These are phyloP conservation scores for Lipomyces orientalis DNA, from an alignment of 805 yeast genomes.

Conservation along the genomic window DNA sequence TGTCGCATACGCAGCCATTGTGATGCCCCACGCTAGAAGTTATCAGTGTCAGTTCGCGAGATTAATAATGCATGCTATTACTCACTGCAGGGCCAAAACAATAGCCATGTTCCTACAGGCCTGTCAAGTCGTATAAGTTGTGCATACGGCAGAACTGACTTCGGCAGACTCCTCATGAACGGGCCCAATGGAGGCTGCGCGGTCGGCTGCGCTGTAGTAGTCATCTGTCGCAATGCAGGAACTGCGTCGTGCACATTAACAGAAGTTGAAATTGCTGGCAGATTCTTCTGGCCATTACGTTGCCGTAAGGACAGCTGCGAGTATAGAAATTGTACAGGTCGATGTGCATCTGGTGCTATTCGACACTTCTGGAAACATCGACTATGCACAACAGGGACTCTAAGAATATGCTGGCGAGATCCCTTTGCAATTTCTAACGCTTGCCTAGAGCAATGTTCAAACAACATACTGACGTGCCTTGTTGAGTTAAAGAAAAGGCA, in stretches of 20 bases:
- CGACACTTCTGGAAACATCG: neutral
- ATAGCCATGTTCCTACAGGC: slow-evolving; percentile 92
- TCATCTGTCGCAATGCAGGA: neutral
- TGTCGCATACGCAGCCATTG: slow-evolving; percentile 80
- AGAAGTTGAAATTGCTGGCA: neutral
- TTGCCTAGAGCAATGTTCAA: neutral
- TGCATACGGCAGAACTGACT: slow-evolving; percentile 82
- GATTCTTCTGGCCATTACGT: neutral
- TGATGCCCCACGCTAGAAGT: slow-evolving; percentile 75
- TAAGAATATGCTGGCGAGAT: neutral
- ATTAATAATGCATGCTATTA: neutral
- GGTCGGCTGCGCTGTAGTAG: neutral
- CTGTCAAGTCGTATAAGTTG: slow-evolving; percentile 89
- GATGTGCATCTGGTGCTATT: neutral
- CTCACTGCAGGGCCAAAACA: slow-evolving; percentile 72
- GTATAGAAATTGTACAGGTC: neutral
- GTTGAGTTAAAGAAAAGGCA: neutral
- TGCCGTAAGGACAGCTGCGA: neutral
- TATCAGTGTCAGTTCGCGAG: neutral
- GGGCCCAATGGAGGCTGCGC: slow-evolving; percentile 46
- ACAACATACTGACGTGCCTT: neutral
- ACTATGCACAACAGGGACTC: neutral
- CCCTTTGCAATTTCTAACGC: neutral
- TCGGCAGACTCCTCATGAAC: slow-evolving; percentile 68
- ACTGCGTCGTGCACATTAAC: neutral